Percentiles rank a stretch among this genome's conserved stretches.
Evolutionary conservation across 768 basidiomycete genomes (phyloP).

Genomic region (Kwoniella pini): DNA sequence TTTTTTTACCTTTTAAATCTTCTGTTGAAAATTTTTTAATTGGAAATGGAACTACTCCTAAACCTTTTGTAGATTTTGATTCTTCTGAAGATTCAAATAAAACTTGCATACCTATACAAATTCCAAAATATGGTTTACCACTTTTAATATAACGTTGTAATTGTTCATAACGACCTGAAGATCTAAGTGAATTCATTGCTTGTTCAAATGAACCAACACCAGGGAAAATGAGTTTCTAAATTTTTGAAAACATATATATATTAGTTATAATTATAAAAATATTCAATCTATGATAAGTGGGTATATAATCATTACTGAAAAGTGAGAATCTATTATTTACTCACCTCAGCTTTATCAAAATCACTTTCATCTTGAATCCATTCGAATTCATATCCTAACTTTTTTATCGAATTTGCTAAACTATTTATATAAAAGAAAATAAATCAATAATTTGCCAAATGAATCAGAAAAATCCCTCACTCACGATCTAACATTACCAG

Average conservation of each 20-base stretch:
- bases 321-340: conserved; percentile 43
- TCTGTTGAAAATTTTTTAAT: conserved; percentile 66
- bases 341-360: conserved; percentile 83
- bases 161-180: conserved; percentile 75
- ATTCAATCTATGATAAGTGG: no score
- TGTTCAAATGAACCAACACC: conserved; percentile 93
- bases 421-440: conserved; percentile 59
- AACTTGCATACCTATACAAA: conserved; percentile 98
- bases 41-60: conserved; percentile 78
- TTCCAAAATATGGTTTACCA: conserved; percentile 86
- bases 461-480: conserved; percentile 3
- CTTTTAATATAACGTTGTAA: conserved; percentile 78
- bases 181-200: conserved; percentile 73
- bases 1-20: conserved; percentile 61
- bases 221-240: conserved; percentile 94
- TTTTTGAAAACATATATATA: no score
- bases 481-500: conserved; percentile 64
- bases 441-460: no score
- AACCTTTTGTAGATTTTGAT: conserved; percentile 66
- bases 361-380: conserved; percentile 83
- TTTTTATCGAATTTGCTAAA: conserved; percentile 83
- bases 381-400: conserved; percentile 79
- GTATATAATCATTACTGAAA: no score
- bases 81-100: conserved; percentile 86
- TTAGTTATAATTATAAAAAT: no score